Conservation (phyloP, 768 basidiomycete species). For the Phlebiopsis flavidoalba region DNA sequence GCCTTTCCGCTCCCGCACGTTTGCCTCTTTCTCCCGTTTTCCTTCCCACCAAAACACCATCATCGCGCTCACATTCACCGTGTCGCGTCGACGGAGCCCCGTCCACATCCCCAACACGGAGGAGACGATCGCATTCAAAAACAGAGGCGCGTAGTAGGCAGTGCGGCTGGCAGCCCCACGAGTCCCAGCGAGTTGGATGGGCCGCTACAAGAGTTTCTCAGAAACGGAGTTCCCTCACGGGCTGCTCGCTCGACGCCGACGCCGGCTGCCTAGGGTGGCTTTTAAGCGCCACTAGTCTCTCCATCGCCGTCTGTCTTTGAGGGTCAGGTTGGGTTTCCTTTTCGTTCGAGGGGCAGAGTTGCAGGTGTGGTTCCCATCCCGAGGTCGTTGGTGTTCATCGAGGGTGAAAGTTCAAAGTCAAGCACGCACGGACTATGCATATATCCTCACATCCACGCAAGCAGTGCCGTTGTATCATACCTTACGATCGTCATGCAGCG, state of each 20-base stretch:
- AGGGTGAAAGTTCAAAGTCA: not conserved
- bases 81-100: not conserved
- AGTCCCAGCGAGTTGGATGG: constrained; percentile 10
- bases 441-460: constrained; percentile 3
- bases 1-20: constrained; percentile 7
- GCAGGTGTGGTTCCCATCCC: not conserved
- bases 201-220: constrained; percentile 14
- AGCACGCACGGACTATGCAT: constrained; percentile 8
- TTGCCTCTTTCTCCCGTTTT: constrained; percentile 7
- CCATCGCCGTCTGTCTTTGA: too few species aligned
- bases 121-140: constrained; percentile 3
- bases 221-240: constrained; percentile 11
- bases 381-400: not conserved
- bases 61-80: not conserved
- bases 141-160: not conserved
- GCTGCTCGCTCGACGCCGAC: constrained; percentile 11
- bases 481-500: constrained; percentile 1
- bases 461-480: constrained; percentile 1
- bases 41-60: not conserved
- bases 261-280: constrained; percentile 19
- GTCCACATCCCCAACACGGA: constrained; percentile 1
- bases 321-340: too few species aligned
- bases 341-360: not conserved
- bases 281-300: constrained; percentile 4
- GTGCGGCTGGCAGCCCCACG: constrained; percentile 3